Base-by-base conservation (phyloP, 2,329 filamentous ascomycete genomes). In the Massarina eburnea region DNA sequence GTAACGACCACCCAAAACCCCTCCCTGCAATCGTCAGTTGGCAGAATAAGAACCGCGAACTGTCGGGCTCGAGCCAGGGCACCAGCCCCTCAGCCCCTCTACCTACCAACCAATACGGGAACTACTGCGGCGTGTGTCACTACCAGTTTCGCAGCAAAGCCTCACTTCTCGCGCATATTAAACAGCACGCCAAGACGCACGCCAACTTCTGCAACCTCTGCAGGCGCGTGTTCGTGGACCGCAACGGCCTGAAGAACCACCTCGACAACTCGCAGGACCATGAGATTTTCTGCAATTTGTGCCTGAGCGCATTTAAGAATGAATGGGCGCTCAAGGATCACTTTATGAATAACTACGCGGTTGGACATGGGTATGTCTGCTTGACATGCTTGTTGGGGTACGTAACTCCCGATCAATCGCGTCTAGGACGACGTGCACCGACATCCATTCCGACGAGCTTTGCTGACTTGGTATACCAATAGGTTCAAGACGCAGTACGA, bases 201-300 rank as follows among this genome's bases (percentile, higher is more conserved):
- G 46, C 57, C 20, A 45, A 68, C 46, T 69, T 66, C 45, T 69
- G 66, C 48, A 68, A 67, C 37, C 59, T 69, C 5, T 69, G 66
- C 55, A 61, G 58, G 41, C 61, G 64, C 21, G 55, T 67, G 0
- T 69, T 69, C 41, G 61, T 62, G 19, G 64, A 69, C 21, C 51
- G 62, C 8, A 68, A 68, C 29, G 64, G 64, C 7, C 50, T 69
- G 18, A 57, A 65, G 45, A 69, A 68, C 30, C 66, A 69, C 35
- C 52, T 69, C 21, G 62, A 68, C 18, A 57, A 67, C 45, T 51
- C 64, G 4, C 24, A 27, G 8, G 59, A 55, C 7, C 66, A 69
- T 38, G 56, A 61, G 1, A 46, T 54, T 2, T 57, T 52, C 44
- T 69, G 66, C 53, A 69, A 68, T 19, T 40, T 66, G 7, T 69